These are phyloP conservation scores for Dictyostelium firmibasis DNA, from an alignment of 78 protist genomes.

Conservation along the genomic window DNA sequence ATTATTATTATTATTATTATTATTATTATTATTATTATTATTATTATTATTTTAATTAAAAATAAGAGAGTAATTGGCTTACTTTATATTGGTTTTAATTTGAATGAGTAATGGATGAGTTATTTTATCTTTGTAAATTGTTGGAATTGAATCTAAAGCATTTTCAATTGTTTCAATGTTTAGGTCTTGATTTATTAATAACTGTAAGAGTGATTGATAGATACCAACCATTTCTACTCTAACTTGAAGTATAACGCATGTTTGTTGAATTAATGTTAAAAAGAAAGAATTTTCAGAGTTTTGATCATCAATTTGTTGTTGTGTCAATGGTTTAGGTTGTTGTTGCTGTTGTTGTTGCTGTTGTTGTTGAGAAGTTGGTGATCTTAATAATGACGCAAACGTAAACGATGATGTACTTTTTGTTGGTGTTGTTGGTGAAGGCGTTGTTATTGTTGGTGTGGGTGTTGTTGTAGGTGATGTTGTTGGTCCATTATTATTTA, in stretches of 20 bases:
- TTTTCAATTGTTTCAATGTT: slow-evolving; percentile 12
- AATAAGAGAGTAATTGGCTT: neutral
- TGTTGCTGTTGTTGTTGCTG: neutral
- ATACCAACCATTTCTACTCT: slow-evolving; percentile 57
- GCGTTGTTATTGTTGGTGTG: neutral
- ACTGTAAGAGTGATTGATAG: slow-evolving; percentile 9
- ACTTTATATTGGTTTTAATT: slow-evolving; percentile 66
- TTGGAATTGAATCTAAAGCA: slow-evolving; percentile 30
- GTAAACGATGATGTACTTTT: neutral
- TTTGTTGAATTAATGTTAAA: slow-evolving; percentile 32
- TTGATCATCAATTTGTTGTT: slow-evolving; percentile 4
- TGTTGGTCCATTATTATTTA: neutral
- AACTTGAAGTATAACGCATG: slow-evolving; percentile 61
- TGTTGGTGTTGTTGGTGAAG: neutral
- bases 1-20: neutral
- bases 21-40: neutral
- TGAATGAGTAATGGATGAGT: slow-evolving; percentile 68
- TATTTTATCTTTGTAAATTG: slow-evolving; percentile 56
- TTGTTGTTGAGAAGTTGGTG: neutral
- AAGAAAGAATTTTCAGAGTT: slow-evolving; percentile 52
- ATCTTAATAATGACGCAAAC: neutral
- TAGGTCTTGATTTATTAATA: neutral
- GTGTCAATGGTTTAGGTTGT: neutral
- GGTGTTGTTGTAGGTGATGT: neutral
- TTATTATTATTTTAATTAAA: too few species aligned